A percentile compares a stretch with the other conserved stretches of the same genome.
These are phyloP conservation scores for Chaetothyriales sp. DNA, from an alignment of 2,329 filamentous ascomycete species.

Conservation along the genomic window DNA sequence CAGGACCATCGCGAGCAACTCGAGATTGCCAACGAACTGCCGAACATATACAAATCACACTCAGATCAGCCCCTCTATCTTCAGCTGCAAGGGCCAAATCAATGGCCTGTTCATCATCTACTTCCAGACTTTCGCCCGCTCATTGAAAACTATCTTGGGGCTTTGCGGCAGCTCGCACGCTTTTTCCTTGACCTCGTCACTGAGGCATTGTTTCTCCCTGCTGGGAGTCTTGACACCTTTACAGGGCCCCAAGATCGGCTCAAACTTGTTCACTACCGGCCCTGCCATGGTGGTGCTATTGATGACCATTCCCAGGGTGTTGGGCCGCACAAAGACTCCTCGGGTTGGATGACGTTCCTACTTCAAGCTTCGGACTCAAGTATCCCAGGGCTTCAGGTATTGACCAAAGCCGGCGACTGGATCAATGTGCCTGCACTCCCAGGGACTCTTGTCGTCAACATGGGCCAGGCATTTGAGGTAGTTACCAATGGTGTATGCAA, in stretches of 20 bases:
- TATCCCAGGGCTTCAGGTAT: conserved; percentile 31
- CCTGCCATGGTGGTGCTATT: conserved; percentile 8
- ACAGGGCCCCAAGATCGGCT: conserved; percentile 44
- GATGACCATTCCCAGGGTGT: conserved; percentile 36
- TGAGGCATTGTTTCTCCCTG: conserved; percentile 36
- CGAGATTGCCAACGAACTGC: conserved; percentile 40
- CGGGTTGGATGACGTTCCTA: conserved; percentile 50
- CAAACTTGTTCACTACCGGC: conserved; percentile 26
- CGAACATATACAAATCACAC: neutral
- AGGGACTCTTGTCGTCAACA: conserved; percentile 33
- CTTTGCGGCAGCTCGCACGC: conserved; percentile 36
- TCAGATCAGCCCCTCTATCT: conserved; percentile 27
- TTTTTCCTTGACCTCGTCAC: conserved; percentile 43
- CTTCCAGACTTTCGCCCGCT: conserved; percentile 24
- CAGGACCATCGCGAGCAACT: conserved; percentile 43
- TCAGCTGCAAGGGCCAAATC: conserved; percentile 33
- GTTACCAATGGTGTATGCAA: conserved; percentile 31
- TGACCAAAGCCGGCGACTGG: conserved; percentile 32
- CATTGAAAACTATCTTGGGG: conserved; percentile 36
- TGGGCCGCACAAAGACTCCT: conserved; percentile 37
- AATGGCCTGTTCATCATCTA: conserved; percentile 28
- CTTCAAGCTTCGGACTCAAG: conserved; percentile 38
- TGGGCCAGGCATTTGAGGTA: conserved; percentile 30
- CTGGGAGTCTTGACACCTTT: conserved; percentile 37
- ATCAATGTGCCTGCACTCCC: conserved; percentile 30